A percentile compares a stretch with the other conserved stretches of the same genome.
Evolutionary conservation across 805 yeast genomes (phyloP).

Genomic region (Phaffomyces opuntiae): DNA sequence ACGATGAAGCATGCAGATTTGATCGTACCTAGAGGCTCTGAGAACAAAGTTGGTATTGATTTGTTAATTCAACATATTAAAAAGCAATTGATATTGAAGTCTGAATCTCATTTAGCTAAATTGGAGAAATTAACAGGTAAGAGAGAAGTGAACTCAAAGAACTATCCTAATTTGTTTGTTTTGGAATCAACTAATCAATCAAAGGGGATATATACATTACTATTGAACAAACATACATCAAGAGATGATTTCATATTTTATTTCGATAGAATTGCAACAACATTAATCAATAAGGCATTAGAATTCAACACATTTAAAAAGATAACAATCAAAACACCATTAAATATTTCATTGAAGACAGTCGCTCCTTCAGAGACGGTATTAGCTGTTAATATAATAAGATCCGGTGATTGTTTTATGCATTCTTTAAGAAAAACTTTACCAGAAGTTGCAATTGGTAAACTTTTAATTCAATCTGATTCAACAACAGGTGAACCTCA

Average conservation of each 20-base stretch:
- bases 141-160: constrained; percentile 21
- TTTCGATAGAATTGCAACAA: constrained; percentile 74
- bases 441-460: constrained; percentile 77
- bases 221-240: constrained; percentile 46
- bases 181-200: constrained; percentile 55
- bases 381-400: constrained; percentile 69
- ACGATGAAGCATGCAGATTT: constrained; percentile 78
- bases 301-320: constrained; percentile 40
- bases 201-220: constrained; percentile 61
- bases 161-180: constrained; percentile 16
- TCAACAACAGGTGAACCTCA: constrained; percentile 90
- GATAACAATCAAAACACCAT: constrained; percentile 35
- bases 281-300: constrained; percentile 62
- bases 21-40: constrained; percentile 86
- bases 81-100: constrained; percentile 60
- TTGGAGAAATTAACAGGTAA: constrained; percentile 49
- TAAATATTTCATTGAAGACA: constrained; percentile 23
- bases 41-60: constrained; percentile 72
- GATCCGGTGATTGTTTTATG: constrained; percentile 93
- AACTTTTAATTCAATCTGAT: constrained; percentile 82
- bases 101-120: constrained; percentile 58
- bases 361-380: constrained; percentile 36
- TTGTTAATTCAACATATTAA: constrained; percentile 74
- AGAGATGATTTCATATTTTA: constrained; percentile 80
- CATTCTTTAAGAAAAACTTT: constrained; percentile 66